Evolutionary conservation across 768 basidiomycete species (phyloP).

Genomic region (Panaeolus cyanescens): DNA sequence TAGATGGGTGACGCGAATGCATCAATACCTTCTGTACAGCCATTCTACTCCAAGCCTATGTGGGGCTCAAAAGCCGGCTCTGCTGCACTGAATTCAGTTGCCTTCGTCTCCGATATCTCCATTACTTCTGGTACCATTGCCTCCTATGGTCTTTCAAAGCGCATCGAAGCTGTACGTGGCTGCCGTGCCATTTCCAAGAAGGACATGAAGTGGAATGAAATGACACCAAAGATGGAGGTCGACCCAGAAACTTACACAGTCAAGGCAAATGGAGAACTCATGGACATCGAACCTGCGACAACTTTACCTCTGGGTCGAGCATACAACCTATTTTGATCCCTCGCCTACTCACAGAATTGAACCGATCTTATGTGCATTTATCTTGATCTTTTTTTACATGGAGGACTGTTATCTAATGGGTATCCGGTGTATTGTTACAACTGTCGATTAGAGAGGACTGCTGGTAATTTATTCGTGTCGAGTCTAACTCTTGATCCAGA

Average conservation of each 20-base stretch:
- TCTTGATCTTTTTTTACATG: neutral
- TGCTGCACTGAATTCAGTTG: slow-evolving; percentile 81
- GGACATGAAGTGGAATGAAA: slow-evolving; percentile 93
- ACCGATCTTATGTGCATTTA: neutral
- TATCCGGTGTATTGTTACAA: neutral
- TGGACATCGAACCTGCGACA: slow-evolving; percentile 76
- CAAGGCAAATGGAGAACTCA: slow-evolving; percentile 72
- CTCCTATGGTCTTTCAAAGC: slow-evolving; percentile 72
- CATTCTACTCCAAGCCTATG: slow-evolving; percentile 86
- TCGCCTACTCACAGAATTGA: neutral
- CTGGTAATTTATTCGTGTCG: neutral
- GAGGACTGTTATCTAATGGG: neutral
- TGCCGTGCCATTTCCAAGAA: slow-evolving; percentile 81
- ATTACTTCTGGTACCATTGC: slow-evolving; percentile 59
- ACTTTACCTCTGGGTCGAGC: slow-evolving; percentile 65
- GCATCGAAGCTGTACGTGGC: slow-evolving; percentile 68
- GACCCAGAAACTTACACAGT: slow-evolving; percentile 95
- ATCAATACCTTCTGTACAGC: slow-evolving; percentile 95
- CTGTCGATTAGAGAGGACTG: neutral
- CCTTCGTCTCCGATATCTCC: slow-evolving; percentile 78
- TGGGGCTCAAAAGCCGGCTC: slow-evolving; percentile 83
- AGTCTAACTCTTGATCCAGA: neutral
- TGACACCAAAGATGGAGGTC: slow-evolving; percentile 81
- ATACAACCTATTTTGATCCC: slow-evolving; percentile 79
- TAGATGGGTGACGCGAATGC: slow-evolving; percentile 98